These are phyloP conservation scores for Fermentozyma sake DNA, from an alignment of 1,139 yeast species.

Conservation along the genomic window DNA sequence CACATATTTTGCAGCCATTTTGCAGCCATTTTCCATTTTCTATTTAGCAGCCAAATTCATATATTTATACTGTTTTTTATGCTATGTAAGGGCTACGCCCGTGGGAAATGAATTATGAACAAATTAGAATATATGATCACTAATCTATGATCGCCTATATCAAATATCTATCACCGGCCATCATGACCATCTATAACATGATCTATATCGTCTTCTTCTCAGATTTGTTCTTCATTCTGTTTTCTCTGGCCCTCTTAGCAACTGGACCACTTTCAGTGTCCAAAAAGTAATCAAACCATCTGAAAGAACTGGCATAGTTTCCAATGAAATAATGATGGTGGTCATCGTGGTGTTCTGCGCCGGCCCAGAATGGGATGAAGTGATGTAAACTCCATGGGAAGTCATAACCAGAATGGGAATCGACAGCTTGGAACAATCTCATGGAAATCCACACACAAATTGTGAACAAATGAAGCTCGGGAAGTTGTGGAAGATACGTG, in stretches of 20 bases:
- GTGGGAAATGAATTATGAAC: too few relatives aligned
- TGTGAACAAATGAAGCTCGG: slow-evolving; percentile 78
- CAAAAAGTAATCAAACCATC: slow-evolving; percentile 87
- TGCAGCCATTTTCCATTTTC: too few relatives aligned
- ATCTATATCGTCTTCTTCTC: too few relatives aligned
- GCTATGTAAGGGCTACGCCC: too few relatives aligned
- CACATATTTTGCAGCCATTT: too few relatives aligned
- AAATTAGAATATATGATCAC: too few relatives aligned
- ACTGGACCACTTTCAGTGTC: slow-evolving; percentile 80
- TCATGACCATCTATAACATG: too few relatives aligned
- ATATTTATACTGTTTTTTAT: too few relatives aligned
- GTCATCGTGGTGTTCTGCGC: slow-evolving; percentile 96
- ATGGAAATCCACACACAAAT: slow-evolving; percentile 82
- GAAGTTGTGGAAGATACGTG: slow-evolving; percentile 33
- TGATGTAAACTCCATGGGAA: slow-evolving; percentile 95
- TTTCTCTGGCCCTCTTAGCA: slow-evolving; percentile 61
- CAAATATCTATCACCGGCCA: too few relatives aligned
- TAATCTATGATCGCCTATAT: too few relatives aligned
- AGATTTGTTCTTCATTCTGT: slow-evolving; percentile 49
- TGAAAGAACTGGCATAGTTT: slow-evolving; percentile 86
- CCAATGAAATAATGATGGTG: slow-evolving; percentile 94
- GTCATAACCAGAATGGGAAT: slow-evolving; percentile 95
- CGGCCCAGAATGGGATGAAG: slow-evolving; percentile 94
- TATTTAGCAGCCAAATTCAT: too few relatives aligned
- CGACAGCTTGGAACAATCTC: slow-evolving; percentile 90